Evolutionary conservation across 163 green algal genomes (phyloP), one percentile per base, ranked within the genome.

Genomic region (Coccomyxa subellipsoidea): DNA sequence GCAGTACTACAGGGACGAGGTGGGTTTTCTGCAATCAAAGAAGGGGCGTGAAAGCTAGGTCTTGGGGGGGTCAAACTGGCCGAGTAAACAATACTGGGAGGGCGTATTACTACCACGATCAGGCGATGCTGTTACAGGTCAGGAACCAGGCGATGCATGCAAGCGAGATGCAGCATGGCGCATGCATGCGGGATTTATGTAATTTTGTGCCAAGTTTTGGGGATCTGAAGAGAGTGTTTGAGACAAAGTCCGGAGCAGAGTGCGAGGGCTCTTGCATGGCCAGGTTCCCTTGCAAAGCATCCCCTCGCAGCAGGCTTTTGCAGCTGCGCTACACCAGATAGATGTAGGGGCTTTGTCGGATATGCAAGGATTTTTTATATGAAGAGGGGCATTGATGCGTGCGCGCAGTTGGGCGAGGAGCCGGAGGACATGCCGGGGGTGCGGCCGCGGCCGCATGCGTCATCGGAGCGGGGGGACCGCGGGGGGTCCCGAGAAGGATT

Each of bases 1-100:
- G 34, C 87, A 88, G 8, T 94, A 91, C 78, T 96, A 93, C 86
- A 76, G 82, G 10, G 82, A 90, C 8, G 90, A 92, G 86, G 90
- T 85, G 39, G n/a, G 77, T 0, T n/a, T n/a, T n/a, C n/a, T n/a
- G n/a, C n/a, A n/a, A n/a, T n/a, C n/a, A n/a, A n/a, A n/a, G n/a
- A n/a, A n/a, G n/a, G n/a, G n/a, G n/a, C n/a, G n/a, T n/a, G n/a
- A n/a, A n/a, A n/a, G n/a, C n/a, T n/a, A n/a, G n/a, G n/a, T n/a
- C n/a, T n/a, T n/a, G n/a, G n/a, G n/a, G n/a, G n/a, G n/a, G n/a
- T n/a, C n/a, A n/a, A n/a, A n/a, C n/a, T n/a, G n/a, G n/a, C n/a
- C n/a, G n/a, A n/a, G n/a, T n/a, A n/a, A n/a, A n/a, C n/a, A n/a
- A n/a, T n/a, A n/a, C n/a, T n/a, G n/a, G n/a, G n/a, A n/a, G n/a